Base-by-base conservation (phyloP, 768 basidiomycete species). In the Trametes cinnabarina region DNA sequence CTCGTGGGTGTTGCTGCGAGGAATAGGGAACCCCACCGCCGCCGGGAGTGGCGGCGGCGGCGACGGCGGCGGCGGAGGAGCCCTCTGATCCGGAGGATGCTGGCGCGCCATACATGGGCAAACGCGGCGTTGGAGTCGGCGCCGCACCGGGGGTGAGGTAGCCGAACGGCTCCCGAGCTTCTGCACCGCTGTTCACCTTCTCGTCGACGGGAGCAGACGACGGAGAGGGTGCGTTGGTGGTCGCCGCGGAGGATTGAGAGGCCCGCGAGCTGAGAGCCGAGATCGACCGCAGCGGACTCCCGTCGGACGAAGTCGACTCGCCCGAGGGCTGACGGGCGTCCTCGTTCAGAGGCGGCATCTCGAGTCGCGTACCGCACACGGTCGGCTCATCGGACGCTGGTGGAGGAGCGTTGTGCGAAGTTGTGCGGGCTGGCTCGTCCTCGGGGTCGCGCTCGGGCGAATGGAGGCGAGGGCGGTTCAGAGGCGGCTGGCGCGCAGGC, bases 111-210 rank as follows among this genome's bases (percentile, higher is more conserved):
- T 35, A 39, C 51, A 28, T 52, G 12, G 50, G 63, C 34, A 53
- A 55, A 6, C 22, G 57, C 34, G 47, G 48, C 11, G 46, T 8
- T 28, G 47, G 48, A 5, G 46, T 10, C 25, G 57, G 47, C 23
- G 51, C 19, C 6, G 28, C 9, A 20, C 46, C 60, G 28, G 47
- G 48, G 20, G 52, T 40, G 54, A 87, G 72, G 65, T 87, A 87
- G 17, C 81, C 81, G 64, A 87, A 87, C 1, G 86, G 86, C 65
- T 82, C 82, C 17, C 76, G 76, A 20, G 70, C 61, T 0, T 57
- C 58, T 0, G 69, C 37, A 9, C 61, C 15, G 20, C 2, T 22
- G 26, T 25, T 12, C 14, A 26, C 26, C 14, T 35, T 10, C 1
- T 34, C 28, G 5, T 50, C 54, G 47, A 40, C 4, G 17, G 56